Base-by-base conservation (phyloP, 352 stramenopile genomes). In the Blastocystis hominis region DNA sequence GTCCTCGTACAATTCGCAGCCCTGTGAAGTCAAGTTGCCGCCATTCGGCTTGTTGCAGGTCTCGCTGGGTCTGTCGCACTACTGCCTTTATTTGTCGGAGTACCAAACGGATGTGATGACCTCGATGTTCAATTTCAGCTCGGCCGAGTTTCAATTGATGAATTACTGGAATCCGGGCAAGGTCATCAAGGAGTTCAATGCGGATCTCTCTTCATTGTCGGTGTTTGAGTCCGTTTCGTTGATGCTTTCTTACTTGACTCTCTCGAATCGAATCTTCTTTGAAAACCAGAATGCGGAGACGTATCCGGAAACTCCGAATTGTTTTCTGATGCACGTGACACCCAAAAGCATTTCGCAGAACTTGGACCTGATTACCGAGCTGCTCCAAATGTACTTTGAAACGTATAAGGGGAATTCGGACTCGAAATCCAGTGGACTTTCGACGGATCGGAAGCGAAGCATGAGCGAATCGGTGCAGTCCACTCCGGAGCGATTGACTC, bases 241-340 rank as follows among this genome's bases (percentile, higher is more conserved):
- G 36, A 44, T 84, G 72, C 34, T 84, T 38, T 56, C 53, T 2
- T 66, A 54, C 36, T 15, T 84, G 20, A 17, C 47, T 1, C 34
- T 46, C 24, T 66, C 44, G 34, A 84, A 84, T n/a, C 50, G 68
- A 5, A 15, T 38, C 0, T 84, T 69, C 20, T 84, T 84, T 64
- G 24, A 13, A 24, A 15, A 68, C n/a, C 47, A 68, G 50, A 36
- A 62, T 42, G 10, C 3, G 10, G 62, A 80, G 42, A 42, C 15
- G 15, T 46, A 80, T n/a, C 42, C 42, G 46, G 6, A 3, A 7
- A 30, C 15, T 30, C 13, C 54, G n/a, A 36, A 80, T 62, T 84
- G 72, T 46, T 84, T 84, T n/a, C 34, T 54, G 36, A 10, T 68
- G 47, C 36, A 64, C n/a, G 72, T 84, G 50, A 84, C 72, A 34